These are phyloP conservation scores for Monilinia aucupariae DNA, from an alignment of 2,329 filamentous ascomycete genomes.

Conservation along the genomic window DNA sequence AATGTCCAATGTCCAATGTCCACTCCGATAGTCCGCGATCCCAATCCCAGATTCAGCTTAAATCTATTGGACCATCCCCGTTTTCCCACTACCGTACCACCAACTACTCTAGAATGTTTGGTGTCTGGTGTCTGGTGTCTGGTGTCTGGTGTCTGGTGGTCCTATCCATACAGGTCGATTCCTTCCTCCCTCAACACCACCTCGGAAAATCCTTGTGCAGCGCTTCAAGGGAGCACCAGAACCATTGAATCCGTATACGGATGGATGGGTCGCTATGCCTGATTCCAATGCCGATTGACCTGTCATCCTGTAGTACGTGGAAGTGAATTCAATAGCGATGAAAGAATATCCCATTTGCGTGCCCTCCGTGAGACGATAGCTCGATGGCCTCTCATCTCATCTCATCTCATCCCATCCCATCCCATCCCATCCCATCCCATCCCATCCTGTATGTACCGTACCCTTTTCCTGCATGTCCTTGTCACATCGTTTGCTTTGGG, in stretches of 20 bases:
- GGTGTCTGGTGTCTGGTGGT: too few relatives aligned
- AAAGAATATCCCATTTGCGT: neutral
- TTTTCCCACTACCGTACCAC: neutral
- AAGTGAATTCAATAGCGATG: too few relatives aligned
- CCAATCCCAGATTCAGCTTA: conserved; percentile 8
- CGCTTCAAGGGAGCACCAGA: conserved; percentile 13
- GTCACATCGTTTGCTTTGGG: conserved; percentile 14
- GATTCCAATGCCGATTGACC: conserved; percentile 2
- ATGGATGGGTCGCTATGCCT: conserved; percentile 13
- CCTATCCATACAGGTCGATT: too few relatives aligned
- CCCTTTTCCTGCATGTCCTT: neutral
- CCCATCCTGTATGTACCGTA: too few relatives aligned
- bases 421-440: too few relatives aligned
- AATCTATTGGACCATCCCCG: neutral
- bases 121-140: too few relatives aligned
- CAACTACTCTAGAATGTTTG: too few relatives aligned
- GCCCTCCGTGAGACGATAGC: too few relatives aligned
- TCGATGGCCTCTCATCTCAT: neutral
- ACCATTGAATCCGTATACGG: conserved; percentile 14
- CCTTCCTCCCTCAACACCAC: neutral
- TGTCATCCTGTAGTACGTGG: conserved; percentile 6
- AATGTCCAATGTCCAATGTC: too few relatives aligned
- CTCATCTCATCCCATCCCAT: too few relatives aligned
- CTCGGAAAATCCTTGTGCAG: conserved; percentile 10
- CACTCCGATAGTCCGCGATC: conserved; percentile 12